Evolutionary conservation across 805 yeast genomes (phyloP).

Genomic region (Isabelozyma pseudorhagii): DNA sequence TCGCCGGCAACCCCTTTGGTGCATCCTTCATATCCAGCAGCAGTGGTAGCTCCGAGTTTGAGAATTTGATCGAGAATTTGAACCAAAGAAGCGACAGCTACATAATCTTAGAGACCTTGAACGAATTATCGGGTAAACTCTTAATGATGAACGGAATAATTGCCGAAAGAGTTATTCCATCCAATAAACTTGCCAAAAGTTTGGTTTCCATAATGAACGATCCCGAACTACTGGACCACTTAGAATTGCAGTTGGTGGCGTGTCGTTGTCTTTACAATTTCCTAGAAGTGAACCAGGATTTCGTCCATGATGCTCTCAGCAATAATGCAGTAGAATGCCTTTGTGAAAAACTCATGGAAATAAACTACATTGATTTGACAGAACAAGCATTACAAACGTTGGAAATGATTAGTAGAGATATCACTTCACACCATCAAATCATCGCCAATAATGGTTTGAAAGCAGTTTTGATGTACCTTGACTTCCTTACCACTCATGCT

Average conservation of each 20-base stretch:
- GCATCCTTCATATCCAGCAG: not conserved
- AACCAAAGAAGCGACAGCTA: constrained; percentile 54
- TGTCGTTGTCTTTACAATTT: constrained; percentile 82
- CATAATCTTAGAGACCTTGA: constrained; percentile 59
- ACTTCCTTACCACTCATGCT: constrained; percentile 85
- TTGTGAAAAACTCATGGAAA: constrained; percentile 63
- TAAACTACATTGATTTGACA: constrained; percentile 83
- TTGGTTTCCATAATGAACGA: constrained; percentile 58
- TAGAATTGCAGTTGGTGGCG: constrained; percentile 79
- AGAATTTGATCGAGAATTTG: constrained; percentile 33
- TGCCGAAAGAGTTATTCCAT: constrained; percentile 64
- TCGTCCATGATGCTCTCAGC: constrained; percentile 57
- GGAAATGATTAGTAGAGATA: constrained; percentile 59
- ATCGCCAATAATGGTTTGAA: constrained; percentile 59
- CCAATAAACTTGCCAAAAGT: constrained; percentile 49
- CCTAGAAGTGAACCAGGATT: constrained; percentile 68
- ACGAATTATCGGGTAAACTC: constrained; percentile 60
- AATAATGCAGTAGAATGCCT: constrained; percentile 66
- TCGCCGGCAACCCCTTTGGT: constrained; percentile 6
- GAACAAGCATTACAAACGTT: constrained; percentile 84
- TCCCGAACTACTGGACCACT: constrained; percentile 55
- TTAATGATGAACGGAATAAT: constrained; percentile 65
- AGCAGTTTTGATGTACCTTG: constrained; percentile 70
- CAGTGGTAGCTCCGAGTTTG: constrained; percentile 28
- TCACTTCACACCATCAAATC: constrained; percentile 47